Base-by-base conservation (phyloP, 2,329 filamentous ascomycete genomes). In the Fusarium proliferatum region DNA sequence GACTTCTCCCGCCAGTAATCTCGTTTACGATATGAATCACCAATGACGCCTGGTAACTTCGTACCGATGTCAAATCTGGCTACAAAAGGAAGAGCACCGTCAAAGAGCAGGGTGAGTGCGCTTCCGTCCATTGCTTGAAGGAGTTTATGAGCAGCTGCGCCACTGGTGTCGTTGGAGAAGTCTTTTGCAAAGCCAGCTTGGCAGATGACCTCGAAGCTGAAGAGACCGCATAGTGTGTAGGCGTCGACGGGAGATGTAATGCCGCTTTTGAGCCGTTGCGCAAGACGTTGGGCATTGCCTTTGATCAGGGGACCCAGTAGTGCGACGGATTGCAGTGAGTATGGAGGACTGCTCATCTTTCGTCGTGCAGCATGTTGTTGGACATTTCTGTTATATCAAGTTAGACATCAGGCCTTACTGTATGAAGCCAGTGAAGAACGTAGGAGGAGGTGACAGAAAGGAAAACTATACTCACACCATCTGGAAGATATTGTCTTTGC, bases 301-400 rank as follows among this genome's bases (percentile, higher is more conserved):
- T 38, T 38, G 0, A 53, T 38, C 23, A 53, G 0, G 2, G 51
- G 51, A 2, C 28, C 51, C 0, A 53, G 34, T 0, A 53, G 23
- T 1, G 51, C 17, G 2, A 53, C 51, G 2, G 34, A 53, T 2
- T 38, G 33, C 7, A 53, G 13, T 16, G 51, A 53, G 33, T 53
- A 53, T 9, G 51, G 51, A 0, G 34, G 34, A 12, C 51, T 53
- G 0, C 51, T 53, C 34, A 53, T 39, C 1, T 39, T 53, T 26
- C 51, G 21, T 16, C 34, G 51, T 0, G 51, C 51, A 2, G 34
- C 23, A 17, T 53, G 51, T 21, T 53, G 51, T 16, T 53, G 33
- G 2, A 36, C 0, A 6, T 39, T 38, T 26, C 49, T 52, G 0
- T 15, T 9, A 1, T 10, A 4, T 3, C 17, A 9, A 38, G 34